These are phyloP conservation scores for Talaromyces wortmannii DNA, from an alignment of 495 filamentous ascomycete species.

Conservation along the genomic window DNA sequence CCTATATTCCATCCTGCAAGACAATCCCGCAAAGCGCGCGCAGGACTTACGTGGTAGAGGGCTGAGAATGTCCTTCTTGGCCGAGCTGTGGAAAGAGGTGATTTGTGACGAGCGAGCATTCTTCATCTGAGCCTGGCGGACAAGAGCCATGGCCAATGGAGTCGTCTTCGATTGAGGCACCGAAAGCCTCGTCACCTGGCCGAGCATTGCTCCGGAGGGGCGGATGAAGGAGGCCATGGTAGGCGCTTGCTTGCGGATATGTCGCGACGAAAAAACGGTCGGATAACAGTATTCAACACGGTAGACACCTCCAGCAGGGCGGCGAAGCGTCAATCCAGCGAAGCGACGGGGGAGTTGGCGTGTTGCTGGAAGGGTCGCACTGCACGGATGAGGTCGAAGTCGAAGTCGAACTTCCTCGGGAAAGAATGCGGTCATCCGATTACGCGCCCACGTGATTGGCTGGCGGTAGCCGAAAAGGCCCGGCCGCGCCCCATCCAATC, in stretches of 20 bases:
- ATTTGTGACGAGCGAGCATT: constrained; percentile 25
- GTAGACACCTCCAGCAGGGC: constrained; percentile 7
- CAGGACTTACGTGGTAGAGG: constrained; percentile 56
- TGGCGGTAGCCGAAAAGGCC: constrained; percentile 34
- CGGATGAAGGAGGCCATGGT: constrained; percentile 40
- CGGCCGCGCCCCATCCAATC: constrained; percentile 7
- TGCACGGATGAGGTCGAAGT: constrained; percentile 20
- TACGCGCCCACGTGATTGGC: constrained; percentile 34
- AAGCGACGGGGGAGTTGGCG: background rate
- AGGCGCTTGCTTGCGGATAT: background rate
- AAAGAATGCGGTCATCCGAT: constrained; percentile 39
- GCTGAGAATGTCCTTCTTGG: constrained; percentile 60
- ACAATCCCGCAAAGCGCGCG: background rate
- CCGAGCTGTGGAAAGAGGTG: constrained; percentile 68
- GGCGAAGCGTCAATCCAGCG: background rate
- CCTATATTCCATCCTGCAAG: background rate
- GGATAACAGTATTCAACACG: background rate
- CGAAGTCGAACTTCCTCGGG: constrained; percentile 30
- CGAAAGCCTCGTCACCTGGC: constrained; percentile 1
- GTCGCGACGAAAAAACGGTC: background rate
- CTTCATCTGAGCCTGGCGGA: constrained; percentile 14
- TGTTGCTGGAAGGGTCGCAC: background rate
- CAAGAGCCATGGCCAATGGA: constrained; percentile 30
- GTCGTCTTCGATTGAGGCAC: constrained; percentile 2
- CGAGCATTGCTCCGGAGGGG: constrained; percentile 12